Evolutionary conservation across 306 rosid genomes (phyloP).

Genomic region (Pachyrhizus erosus): DNA sequence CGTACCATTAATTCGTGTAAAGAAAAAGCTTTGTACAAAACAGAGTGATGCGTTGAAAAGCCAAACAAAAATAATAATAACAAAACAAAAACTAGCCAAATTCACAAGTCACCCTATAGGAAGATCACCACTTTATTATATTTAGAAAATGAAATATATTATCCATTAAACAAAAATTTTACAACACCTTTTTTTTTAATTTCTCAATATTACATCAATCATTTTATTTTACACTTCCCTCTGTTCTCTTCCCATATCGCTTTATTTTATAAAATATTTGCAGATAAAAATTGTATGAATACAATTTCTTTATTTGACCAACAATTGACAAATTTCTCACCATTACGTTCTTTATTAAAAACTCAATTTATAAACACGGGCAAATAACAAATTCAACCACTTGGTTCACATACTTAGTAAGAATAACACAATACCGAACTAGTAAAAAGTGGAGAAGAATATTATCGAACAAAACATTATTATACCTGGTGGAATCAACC

Average conservation of each 20-base stretch:
- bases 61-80: neutral
- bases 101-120: neutral
- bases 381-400: neutral
- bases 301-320: neutral
- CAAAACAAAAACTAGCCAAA: neutral
- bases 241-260: neutral
- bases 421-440: neutral
- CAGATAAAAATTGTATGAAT: neutral
- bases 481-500: slow-evolving; percentile 71
- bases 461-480: slow-evolving; percentile 5
- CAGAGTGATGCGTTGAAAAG: neutral
- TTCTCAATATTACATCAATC: neutral
- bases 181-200: neutral
- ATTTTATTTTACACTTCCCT: neutral
- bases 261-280: neutral
- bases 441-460: neutral
- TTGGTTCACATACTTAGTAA: neutral
- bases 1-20: neutral
- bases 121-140: neutral
- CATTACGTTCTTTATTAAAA: neutral
- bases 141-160: neutral
- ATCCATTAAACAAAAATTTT: neutral
- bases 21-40: slow-evolving; percentile 7
- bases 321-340: neutral
- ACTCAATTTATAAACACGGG: neutral